Evolutionary conservation across 169 alveolate species (phyloP), one percentile per base, ranked within the genome.

Genomic region (Plasmodium coatneyi): DNA sequence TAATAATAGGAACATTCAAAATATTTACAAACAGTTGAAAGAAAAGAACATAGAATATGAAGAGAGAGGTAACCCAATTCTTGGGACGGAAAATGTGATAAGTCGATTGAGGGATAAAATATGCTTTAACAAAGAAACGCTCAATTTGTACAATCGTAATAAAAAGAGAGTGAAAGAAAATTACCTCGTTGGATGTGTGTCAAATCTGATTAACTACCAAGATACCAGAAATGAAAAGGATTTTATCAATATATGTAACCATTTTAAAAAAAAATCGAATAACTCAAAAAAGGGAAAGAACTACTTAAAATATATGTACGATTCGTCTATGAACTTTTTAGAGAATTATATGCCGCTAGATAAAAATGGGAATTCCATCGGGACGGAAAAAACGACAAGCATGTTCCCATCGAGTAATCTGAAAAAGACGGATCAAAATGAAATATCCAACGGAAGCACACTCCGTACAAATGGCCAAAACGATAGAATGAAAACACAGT

Each of bases 111-210:
- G 52, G n/a, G 86, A 78, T 19, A 89, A 89, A 79, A 89, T 60
- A 60, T 70, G 43, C 22, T 56, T 78, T 25, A 80, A 30, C 56
- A 89, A 89, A 41, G 89, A 89, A 79, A 89, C 52, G 66, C 19
- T 89, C 46, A 52, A 79, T 60, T 79, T 66, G 36, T 79, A 79
- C 54, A 89, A 89, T 79, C 14, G n/a, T 39, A 78, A 56, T 79
- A 70, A 36, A 49, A 89, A 39, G 30, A 79, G 54, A 60, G 25
- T 56, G 28, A 79, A 80, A 89, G 79, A 70, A 56, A 81, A 89
- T 79, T 89, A 89, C 81, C 71, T 89, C 49, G 71, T 89, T n/a
- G 94, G 94, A 25, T 36, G 90, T 80, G 71, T 89, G 70, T 89
- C 94, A 19, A 36, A 79, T 22, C 71, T 89, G 72, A 89, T 89